A percentile compares a stretch with the other conserved stretches of the same genome.
Evolutionary conservation across 2,329 filamentous ascomycete genomes (phyloP).

Genomic region (Cladosporium sphaerospermum): DNA sequence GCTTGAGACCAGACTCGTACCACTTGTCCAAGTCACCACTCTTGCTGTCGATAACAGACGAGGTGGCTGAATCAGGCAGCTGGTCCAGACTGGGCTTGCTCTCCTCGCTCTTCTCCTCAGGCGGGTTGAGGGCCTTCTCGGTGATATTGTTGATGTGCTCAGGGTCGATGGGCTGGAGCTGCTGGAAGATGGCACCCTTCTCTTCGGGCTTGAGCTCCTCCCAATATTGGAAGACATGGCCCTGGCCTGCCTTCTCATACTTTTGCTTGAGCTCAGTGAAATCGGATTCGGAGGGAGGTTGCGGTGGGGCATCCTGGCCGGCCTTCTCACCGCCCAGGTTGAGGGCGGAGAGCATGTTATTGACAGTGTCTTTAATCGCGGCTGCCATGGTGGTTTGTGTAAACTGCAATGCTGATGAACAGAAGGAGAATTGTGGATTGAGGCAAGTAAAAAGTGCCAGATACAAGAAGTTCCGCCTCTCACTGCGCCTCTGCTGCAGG

Average conservation of each 20-base stretch:
- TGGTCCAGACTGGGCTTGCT: constrained; percentile 64
- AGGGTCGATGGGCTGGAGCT: constrained; percentile 77
- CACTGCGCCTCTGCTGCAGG: neutral
- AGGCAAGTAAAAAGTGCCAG: neutral
- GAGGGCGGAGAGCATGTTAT: constrained; percentile 38
- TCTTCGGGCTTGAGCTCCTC: constrained; percentile 68
- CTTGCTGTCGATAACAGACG: constrained; percentile 86
- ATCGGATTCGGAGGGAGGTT: constrained; percentile 58
- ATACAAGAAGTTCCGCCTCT: neutral
- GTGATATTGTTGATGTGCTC: constrained; percentile 82
- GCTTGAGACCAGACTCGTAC: constrained; percentile 65
- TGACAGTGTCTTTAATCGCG: constrained; percentile 34
- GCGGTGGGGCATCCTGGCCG: constrained; percentile 29
- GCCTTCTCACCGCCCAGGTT: constrained; percentile 33
- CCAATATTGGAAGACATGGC: constrained; percentile 81
- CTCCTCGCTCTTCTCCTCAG: constrained; percentile 51
- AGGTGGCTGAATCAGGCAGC: constrained; percentile 76
- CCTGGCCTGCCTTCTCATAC: constrained; percentile 66
- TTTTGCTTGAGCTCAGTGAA: constrained; percentile 62
- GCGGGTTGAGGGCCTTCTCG: constrained; percentile 72
- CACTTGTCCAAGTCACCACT: constrained; percentile 71
- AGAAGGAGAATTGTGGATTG: neutral
- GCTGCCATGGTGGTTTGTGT: constrained; percentile 31
- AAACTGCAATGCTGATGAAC: neutral
- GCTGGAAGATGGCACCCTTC: constrained; percentile 71